Percentiles rank a stretch among this genome's conserved stretches.
Evolutionary conservation across 345 rosid genomes (phyloP).

Genomic region (Salix dunnii): DNA sequence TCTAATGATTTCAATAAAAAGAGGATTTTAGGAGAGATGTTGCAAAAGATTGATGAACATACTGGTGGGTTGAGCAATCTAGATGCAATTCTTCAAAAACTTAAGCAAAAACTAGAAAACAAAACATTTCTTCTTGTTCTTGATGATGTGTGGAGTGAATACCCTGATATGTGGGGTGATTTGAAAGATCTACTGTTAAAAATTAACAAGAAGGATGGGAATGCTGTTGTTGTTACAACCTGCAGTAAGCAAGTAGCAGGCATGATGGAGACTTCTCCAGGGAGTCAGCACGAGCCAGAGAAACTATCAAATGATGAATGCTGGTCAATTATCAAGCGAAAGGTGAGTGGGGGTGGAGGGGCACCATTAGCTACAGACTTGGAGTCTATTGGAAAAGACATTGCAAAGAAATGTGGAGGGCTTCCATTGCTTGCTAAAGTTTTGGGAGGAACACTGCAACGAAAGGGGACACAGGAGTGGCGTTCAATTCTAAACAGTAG

Average conservation of each 20-base stretch:
- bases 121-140: slow-evolving; percentile 20
- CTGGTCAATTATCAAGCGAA: slow-evolving; percentile 18
- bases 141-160: slow-evolving; percentile 17
- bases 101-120: background rate
- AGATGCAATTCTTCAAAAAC: background rate
- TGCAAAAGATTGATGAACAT: background rate
- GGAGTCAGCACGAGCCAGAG: no score
- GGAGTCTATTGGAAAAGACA: slow-evolving; percentile 12
- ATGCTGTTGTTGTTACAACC: no score
- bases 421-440: slow-evolving; percentile 16
- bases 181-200: background rate
- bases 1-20: slow-evolving; percentile 1
- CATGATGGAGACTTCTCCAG: no score
- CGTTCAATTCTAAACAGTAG: background rate
- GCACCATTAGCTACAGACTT: background rate
- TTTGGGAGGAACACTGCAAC: background rate
- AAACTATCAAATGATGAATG: background rate
- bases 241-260: no score
- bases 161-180: background rate
- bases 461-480: slow-evolving; percentile 4
- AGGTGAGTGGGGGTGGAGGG: background rate
- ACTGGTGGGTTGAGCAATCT: background rate
- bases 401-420: slow-evolving; percentile 23
- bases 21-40: slow-evolving; percentile 7
- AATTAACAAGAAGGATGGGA: no score